These are phyloP conservation scores for Zychaea mexicana DNA, from an alignment of 371 early-diverging fungal genomes.

Conservation along the genomic window DNA sequence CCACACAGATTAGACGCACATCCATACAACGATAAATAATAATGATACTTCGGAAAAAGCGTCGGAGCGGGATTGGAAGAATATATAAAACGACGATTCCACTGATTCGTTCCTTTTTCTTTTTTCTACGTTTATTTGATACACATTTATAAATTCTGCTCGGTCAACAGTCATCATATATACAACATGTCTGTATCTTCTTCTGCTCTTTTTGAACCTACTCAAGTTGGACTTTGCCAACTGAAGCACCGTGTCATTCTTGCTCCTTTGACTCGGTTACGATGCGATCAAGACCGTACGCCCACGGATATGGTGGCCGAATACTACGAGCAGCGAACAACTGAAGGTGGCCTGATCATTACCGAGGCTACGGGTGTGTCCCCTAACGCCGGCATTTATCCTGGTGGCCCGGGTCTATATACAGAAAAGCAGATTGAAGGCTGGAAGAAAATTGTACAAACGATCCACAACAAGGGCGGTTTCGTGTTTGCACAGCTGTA, in stretches of 20 bases:
- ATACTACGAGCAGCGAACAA: slow-evolving; percentile 63
- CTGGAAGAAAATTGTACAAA: slow-evolving; percentile 60
- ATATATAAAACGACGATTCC: no score
- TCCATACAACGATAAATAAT: no score
- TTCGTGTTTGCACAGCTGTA: slow-evolving; percentile 57
- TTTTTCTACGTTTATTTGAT: no score
- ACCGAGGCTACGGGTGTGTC: slow-evolving; percentile 55
- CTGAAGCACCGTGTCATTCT: slow-evolving; percentile 55
- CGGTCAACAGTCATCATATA: no score
- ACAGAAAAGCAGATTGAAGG: slow-evolving; percentile 51
- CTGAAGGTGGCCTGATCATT: slow-evolving; percentile 55
- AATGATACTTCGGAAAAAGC: no score
- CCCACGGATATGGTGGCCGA: slow-evolving; percentile 46
- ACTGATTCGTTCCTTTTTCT: no score
- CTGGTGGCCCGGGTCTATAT: slow-evolving; percentile 44
- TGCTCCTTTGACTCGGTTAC: slow-evolving; percentile 53
- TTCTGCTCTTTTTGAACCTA: slow-evolving; percentile 24
- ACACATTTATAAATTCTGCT: no score
- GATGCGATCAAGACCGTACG: slow-evolving; percentile 28
- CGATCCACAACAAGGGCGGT: slow-evolving; percentile 60
- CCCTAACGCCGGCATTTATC: slow-evolving; percentile 37
- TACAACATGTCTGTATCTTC: background rate
- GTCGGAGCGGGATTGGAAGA: no score
- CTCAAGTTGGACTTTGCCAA: slow-evolving; percentile 20
- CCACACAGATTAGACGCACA: no score